Base-by-base conservation (phyloP, 305 asterid genomes). In the Fraxinus baroniana region DNA sequence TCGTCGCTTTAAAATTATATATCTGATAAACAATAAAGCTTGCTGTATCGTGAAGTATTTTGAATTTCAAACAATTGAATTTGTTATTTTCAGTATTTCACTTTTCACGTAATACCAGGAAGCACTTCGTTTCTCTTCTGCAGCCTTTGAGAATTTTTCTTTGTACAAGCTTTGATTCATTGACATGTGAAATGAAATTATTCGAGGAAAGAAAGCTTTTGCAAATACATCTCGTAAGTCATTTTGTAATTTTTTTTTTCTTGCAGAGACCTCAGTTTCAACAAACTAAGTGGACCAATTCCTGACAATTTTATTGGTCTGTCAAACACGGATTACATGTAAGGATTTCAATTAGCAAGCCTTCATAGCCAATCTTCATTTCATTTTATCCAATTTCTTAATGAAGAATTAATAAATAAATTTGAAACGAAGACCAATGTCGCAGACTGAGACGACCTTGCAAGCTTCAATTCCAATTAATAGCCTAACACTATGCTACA, bases 251-350 rank as follows among this genome's bases (percentile, higher is more conserved):
- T 77, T 71, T 55, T 77, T 77, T 79, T 71, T 73, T 49, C 20
- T 60, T 83, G 87, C 90, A 94, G 98, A 82, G 98, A 91, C 87
- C 84, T 94, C 82, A 90, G 94, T 84, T 94, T 89, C 89, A 94
- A 94, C 91, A 89, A 88, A 79, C 81, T 94, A 79, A 88, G 82
- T 17, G 95, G 95, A 74, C 85, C 87, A 0, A 86, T 94, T 80
- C 94, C 97, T 0, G 83, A 28, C 32, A 89, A 77, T 85, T 89
- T 83, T 74, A 0, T 0, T 0, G 77, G 52, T 7, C 70, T 84
- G 52, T 30, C 81, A 64, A 33, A 77, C 2, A 80, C 87, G 4
- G 83, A 87, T 36, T 62, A 33, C 87, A 70, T 90, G 98, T 94
- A 91, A 90, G 94, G 68, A 32, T 74, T 68, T 78, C 35, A 3